Percentiles rank a stretch among this genome's conserved stretches.
Conservation (phyloP, 805 yeast genomes). For the Metschnikowia cerradonensis region DNA sequence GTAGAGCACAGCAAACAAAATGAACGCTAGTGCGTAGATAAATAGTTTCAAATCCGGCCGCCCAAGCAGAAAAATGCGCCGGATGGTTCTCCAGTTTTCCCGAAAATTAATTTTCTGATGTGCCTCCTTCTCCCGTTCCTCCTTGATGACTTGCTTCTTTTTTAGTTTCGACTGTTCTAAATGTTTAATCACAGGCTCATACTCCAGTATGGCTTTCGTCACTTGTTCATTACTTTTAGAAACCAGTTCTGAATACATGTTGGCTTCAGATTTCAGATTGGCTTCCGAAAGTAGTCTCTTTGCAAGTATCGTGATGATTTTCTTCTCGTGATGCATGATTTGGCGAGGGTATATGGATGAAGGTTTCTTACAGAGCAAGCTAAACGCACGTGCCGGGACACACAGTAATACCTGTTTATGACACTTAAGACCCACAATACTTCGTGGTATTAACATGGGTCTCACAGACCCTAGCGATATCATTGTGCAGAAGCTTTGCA, state of each 20-base stretch:
- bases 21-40: slow-evolving; percentile 37
- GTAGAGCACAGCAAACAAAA: slow-evolving; percentile 40
- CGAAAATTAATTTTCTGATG: slow-evolving; percentile 26
- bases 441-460: not conserved
- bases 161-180: slow-evolving; percentile 25
- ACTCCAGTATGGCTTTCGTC: not conserved
- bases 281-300: not conserved
- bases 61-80: slow-evolving; percentile 37
- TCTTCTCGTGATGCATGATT: not conserved
- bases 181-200: slow-evolving; percentile 24
- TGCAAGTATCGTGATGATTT: not conserved
- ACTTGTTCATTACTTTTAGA: not conserved
- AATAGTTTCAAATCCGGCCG: slow-evolving; percentile 37
- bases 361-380: not conserved
- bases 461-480: slow-evolving; percentile 1
- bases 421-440: not conserved
- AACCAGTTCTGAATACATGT: not conserved
- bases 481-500: not conserved
- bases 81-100: slow-evolving; percentile 34
- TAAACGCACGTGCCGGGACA: not conserved
- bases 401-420: not conserved
- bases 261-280: not conserved
- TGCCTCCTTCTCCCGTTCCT: slow-evolving; percentile 26
- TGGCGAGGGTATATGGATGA: not conserved
- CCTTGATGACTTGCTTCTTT: slow-evolving; percentile 24